These are phyloP conservation scores for Mariannaea sp. DNA, from an alignment of 2,329 filamentous ascomycete genomes.

Conservation along the genomic window DNA sequence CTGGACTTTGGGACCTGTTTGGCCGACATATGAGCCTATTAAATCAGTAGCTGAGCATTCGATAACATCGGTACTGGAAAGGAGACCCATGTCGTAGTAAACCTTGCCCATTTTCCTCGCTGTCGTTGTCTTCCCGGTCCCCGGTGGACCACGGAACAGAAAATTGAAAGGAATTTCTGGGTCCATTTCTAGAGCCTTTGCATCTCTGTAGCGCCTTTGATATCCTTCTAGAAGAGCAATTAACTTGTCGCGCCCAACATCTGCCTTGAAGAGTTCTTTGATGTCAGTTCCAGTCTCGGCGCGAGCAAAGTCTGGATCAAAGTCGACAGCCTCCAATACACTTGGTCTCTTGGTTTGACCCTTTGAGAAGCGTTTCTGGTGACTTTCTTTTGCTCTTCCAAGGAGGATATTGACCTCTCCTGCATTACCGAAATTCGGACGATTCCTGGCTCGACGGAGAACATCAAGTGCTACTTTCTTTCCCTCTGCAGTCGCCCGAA, in stretches of 20 bases:
- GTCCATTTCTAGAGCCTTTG: constrained; percentile 37
- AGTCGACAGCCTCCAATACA: constrained; percentile 75
- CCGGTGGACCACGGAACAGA: constrained; percentile 67
- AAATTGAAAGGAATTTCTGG: constrained; percentile 68
- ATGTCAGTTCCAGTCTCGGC: constrained; percentile 52
- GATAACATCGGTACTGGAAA: constrained; percentile 62
- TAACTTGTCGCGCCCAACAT: constrained; percentile 62
- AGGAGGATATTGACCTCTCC: constrained; percentile 67
- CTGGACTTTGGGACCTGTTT: constrained; percentile 70
- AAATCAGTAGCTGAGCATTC: constrained; percentile 72
- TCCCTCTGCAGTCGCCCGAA: constrained; percentile 56
- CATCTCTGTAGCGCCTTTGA: constrained; percentile 49
- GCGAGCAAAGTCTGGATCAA: constrained; percentile 68
- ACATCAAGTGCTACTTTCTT: constrained; percentile 61
- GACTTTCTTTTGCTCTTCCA: constrained; percentile 25
- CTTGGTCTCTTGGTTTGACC: constrained; percentile 48
- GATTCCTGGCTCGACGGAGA: constrained; percentile 63
- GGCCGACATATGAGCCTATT: constrained; percentile 70
- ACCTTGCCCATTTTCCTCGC: constrained; percentile 77
- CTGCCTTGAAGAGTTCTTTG: constrained; percentile 59
- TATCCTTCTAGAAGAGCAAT: constrained; percentile 59
- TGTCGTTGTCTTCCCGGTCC: constrained; percentile 74
- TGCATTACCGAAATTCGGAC: constrained; percentile 74
- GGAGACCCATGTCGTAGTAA: constrained; percentile 75
- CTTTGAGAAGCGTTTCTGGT: constrained; percentile 30